Evolutionary conservation across 805 yeast genomes (phyloP).

Genomic region (Wickerhamiella domercqiae): DNA sequence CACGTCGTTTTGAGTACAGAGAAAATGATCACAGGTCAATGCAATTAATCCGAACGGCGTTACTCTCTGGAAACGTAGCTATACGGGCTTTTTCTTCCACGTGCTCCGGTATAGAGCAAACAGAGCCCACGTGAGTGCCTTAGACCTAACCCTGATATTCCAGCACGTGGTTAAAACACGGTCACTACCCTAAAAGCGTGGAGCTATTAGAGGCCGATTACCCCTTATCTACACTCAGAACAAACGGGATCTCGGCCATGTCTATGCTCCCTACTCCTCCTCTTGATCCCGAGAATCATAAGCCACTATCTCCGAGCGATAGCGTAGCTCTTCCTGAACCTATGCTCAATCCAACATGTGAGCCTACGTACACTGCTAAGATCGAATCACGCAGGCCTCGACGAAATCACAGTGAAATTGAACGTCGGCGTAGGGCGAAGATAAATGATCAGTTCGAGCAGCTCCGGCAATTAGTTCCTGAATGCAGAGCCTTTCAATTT

Average conservation of each 20-base stretch:
- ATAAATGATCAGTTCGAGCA: slow-evolving; percentile 77
- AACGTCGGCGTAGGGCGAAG: slow-evolving; percentile 60
- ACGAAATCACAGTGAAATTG: slow-evolving; percentile 51
- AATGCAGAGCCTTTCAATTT: slow-evolving; percentile 40
- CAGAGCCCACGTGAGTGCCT: too few species aligned
- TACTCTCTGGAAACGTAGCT: too few species aligned
- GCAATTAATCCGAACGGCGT: too few species aligned
- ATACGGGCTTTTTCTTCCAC: too few species aligned
- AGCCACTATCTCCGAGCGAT: background rate
- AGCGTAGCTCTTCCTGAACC: background rate
- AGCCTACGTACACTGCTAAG: background rate
- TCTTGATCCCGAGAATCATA: background rate
- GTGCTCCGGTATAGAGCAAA: too few species aligned
- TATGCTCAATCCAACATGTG: background rate
- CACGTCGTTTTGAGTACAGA: too few species aligned
- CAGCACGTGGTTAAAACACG: background rate
- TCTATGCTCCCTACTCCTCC: slow-evolving; percentile 1
- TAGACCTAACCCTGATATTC: background rate
- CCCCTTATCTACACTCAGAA: background rate
- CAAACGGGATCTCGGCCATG: too few species aligned
- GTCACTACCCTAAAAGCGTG: background rate
- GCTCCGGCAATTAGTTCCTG: slow-evolving; percentile 60
- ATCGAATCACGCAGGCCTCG: too few species aligned
- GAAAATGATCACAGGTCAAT: too few species aligned
- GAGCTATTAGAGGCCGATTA: background rate